These are phyloP conservation scores for Fusarium ramigenum DNA, from an alignment of 2,329 filamentous ascomycete genomes.

Conservation along the genomic window DNA sequence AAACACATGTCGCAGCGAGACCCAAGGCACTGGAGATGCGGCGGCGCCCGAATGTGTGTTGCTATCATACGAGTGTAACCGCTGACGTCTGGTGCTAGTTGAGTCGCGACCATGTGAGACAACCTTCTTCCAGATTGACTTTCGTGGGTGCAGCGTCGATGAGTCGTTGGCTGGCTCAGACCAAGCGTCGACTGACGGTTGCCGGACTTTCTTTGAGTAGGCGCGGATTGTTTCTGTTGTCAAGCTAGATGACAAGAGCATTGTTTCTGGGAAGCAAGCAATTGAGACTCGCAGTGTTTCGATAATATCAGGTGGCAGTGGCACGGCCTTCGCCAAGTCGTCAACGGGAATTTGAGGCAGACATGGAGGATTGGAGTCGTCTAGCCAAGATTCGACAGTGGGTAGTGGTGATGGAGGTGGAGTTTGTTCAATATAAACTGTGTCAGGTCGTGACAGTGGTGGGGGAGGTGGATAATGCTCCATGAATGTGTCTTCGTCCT, in stretches of 20 bases:
- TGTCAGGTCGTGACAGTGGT: constrained; percentile 28
- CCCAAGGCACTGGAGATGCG: constrained; percentile 51
- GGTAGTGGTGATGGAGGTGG: constrained; percentile 49
- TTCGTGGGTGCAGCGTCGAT: constrained; percentile 28
- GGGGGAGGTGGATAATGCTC: constrained; percentile 1
- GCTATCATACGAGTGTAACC: constrained; percentile 24
- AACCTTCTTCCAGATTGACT: constrained; percentile 51
- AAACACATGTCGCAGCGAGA: constrained; percentile 62
- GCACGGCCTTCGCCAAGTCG: constrained; percentile 53
- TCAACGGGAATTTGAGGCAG: constrained; percentile 45
- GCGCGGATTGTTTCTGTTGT: constrained; percentile 66
- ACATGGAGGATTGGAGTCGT: constrained; percentile 45
- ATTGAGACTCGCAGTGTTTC: constrained; percentile 64
- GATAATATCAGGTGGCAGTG: constrained; percentile 62
- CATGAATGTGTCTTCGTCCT: constrained; percentile 33
- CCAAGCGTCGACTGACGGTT: constrained; percentile 45
- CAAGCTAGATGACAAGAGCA: constrained; percentile 64
- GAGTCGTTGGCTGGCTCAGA: constrained; percentile 32
- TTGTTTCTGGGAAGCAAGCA: constrained; percentile 67
- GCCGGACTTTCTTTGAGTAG: constrained; percentile 63
- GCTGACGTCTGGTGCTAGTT: constrained; percentile 22
- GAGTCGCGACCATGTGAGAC: constrained; percentile 44
- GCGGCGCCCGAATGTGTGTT: constrained; percentile 13
- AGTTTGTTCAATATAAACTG: constrained; percentile 46
- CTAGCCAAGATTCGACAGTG: constrained; percentile 50